Evolutionary conservation across 352 stramenopile genomes (phyloP), one percentile per base, ranked within the genome.

Genomic region (Halophytophthora polymorphica): DNA sequence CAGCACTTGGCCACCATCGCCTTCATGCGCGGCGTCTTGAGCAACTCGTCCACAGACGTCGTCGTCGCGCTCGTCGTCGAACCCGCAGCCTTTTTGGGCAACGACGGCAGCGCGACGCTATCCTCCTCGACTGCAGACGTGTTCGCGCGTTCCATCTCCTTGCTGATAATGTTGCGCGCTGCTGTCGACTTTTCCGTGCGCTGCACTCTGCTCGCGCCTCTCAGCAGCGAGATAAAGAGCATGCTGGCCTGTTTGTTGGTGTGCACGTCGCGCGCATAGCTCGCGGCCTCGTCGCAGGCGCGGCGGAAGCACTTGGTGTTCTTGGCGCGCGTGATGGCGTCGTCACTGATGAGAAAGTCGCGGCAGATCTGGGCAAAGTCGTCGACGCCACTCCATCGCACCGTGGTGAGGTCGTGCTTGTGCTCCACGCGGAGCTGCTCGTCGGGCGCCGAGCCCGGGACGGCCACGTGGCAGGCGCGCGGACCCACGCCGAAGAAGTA

Each of bases 401-500:
- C 48, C 12, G 53, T 23, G 13, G 43, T 50, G 4, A 86, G 6
- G 31, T 86, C 76, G 6, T 86, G 64, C 34, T 65, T 33, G 31
- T 70, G 64, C 0, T 56, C 58, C 10, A 88, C 63, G 40, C 74
- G 84, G 0, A 78, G 45, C 50, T 82, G 77, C 23, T 85, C 52
- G 25, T 65, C 84, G 11, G 79, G 79, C 35, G 69, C 64, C 1
- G 69, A 49, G 2, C 70, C 62, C 3, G 46, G 46, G 19, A 50
- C 58, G 13, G 46, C 46, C n/a, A 66, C 64, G 28, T 63, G 66
- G 29, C 56, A 69, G 12, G 64, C 67, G 13, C 43, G 46, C n/a
- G 63, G 57, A 2, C 66, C 69, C 19, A 92, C 71, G 38, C 84
- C 84, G 41, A 94, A 88, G 66, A 91, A 92, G 57, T 82, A 83